phyloP scores from a whole-genome alignment of 2,329 filamentous ascomycete species.

The Stemphylium lycopersici region DNA sequence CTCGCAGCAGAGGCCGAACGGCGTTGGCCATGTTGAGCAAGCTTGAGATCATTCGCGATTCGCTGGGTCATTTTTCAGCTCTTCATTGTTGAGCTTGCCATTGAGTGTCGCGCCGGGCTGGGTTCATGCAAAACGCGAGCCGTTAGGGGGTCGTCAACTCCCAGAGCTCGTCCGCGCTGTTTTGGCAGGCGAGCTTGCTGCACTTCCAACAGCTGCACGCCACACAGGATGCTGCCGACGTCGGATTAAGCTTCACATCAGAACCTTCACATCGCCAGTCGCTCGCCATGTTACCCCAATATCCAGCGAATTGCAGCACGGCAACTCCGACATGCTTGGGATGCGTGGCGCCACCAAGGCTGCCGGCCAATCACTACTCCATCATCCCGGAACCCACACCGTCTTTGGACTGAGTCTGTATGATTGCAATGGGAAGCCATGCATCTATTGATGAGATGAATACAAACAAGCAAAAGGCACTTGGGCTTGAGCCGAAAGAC shows the following conservation, averaged over 20 bases:
- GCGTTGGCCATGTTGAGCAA: constrained; percentile 35
- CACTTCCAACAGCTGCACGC: constrained; percentile 7
- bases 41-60: constrained; percentile 25
- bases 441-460: no score
- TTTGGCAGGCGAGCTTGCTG: constrained; percentile 24
- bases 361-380: constrained; percentile 22
- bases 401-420: not conserved
- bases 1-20: constrained; percentile 36
- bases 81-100: constrained; percentile 32
- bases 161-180: constrained; percentile 32
- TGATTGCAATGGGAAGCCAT: not conserved
- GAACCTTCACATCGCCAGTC: constrained; percentile 11
- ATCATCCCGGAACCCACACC: not conserved
- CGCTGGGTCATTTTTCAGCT: constrained; percentile 36
- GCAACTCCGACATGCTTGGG: constrained; percentile 19
- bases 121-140: constrained; percentile 34
- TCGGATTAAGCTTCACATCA: constrained; percentile 25
- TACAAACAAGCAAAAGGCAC: no score
- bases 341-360: constrained; percentile 25
- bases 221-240: constrained; percentile 14
- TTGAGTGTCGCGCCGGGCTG: constrained; percentile 38
- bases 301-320: constrained; percentile 26
- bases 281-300: constrained; percentile 6
- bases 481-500: no score
- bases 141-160: constrained; percentile 36